These are phyloP conservation scores for Telfairia occidentalis DNA, from an alignment of 331 rosid genomes.

Conservation along the genomic window DNA sequence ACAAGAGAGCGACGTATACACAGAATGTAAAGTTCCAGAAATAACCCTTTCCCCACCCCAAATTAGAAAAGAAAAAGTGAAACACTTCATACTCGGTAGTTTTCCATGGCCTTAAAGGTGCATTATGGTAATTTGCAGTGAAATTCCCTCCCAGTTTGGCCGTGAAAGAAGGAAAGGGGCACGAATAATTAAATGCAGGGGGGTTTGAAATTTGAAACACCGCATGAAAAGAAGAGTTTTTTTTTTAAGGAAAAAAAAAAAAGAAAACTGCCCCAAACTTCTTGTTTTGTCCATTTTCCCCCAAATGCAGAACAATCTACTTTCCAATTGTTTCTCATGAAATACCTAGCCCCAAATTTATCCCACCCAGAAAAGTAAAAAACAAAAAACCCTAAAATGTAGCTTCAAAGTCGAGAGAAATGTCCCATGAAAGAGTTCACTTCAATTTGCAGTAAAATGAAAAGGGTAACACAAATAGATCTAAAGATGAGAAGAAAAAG, in stretches of 20 bases:
- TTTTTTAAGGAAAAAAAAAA: background rate
- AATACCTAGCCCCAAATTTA: background rate
- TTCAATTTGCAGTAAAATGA: background rate
- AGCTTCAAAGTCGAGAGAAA: background rate
- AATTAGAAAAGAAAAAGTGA: background rate
- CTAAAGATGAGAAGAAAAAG: background rate
- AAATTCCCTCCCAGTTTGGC: conserved; percentile 7
- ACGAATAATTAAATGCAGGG: background rate
- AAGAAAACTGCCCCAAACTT: conserved; percentile 8
- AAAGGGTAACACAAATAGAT: background rate
- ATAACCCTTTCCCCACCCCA: conserved; percentile 9
- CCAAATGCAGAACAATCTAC: background rate
- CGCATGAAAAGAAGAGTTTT: conserved; percentile 14
- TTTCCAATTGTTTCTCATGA: background rate
- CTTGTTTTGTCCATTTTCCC: background rate
- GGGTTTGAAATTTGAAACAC: conserved; percentile 15
- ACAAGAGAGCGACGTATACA: conserved; percentile 9
- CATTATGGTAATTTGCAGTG: background rate
- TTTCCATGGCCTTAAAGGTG: background rate
- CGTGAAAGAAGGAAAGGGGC: conserved; percentile 5
- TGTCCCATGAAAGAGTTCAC: background rate
- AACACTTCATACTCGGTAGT: background rate
- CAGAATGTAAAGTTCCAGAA: background rate
- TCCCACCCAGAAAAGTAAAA: background rate
- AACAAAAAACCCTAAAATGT: background rate